Evolutionary conservation across 208 protist species (phyloP), one percentile per base, ranked within the genome.

Genomic region (Trypanosoma mega): DNA sequence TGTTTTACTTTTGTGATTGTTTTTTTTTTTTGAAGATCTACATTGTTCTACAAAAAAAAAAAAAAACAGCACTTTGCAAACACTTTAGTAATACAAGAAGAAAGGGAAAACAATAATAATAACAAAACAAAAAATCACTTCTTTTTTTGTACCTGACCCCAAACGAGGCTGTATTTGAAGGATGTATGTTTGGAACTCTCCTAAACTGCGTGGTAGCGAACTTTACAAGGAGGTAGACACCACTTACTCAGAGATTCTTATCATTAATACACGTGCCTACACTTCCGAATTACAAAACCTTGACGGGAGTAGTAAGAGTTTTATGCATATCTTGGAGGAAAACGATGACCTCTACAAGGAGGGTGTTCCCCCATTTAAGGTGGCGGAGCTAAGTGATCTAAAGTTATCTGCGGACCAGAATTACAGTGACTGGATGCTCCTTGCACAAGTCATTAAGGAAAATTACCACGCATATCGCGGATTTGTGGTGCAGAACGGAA

Each of bases 401-500:
- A 90, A 80, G 46, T 66, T 85, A n/a, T 92, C 82, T 8, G 75
- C 77, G 1, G 85, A 85, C 37, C 80, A 90, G 36, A 72, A 56
- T 0, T 74, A 72, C 20, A 58, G 76, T 11, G 76, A 85, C 64
- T 97, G 92, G 87, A 31, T 93, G 36, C 27, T 55, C 23, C 67
- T 98, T 24, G 92, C 79, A 24, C 26, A 49, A 45, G 49, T 89
- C 2, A 92, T 97, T 27, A 55, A 81, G 41, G 50, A 68, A 14
- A 57, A 96, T 36, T 98, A 97, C 63, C 49, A 93, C 47, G 23
- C 77, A 12, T 99, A 98, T 79, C 80, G 97, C 68, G 97, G 96
- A n/a, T 99, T 99, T 75, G 97, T 99, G 36, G 80, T 99, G 21
- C 59, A 98, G 30, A 96, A 97, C 46, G 97, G 98, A 14, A 98